A percentile compares a stretch with the other conserved stretches of the same genome.
phyloP scores from a whole-genome alignment of 169 alveolate genomes.

The Sarcocystis neurona region DNA sequence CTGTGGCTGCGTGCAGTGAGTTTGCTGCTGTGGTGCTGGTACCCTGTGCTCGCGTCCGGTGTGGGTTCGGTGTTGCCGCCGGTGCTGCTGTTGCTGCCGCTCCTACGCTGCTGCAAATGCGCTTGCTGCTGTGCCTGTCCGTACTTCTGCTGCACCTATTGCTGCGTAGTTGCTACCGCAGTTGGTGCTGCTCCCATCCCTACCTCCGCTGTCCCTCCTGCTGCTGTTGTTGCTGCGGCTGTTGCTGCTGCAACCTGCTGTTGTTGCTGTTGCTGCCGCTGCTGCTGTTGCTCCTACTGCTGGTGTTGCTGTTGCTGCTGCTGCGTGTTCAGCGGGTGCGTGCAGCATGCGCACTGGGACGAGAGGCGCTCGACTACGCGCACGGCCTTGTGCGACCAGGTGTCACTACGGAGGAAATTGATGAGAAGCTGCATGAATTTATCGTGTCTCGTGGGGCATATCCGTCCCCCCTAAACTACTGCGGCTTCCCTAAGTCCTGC shows the following conservation, averaged over 20 bases:
- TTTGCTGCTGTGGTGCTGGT: too few relatives aligned
- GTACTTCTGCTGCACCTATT: constrained; percentile 25
- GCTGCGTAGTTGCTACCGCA: background rate
- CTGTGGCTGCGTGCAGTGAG: too few relatives aligned
- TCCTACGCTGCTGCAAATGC: too few relatives aligned
- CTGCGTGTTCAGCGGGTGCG: constrained; percentile 74
- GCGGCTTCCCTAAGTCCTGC: constrained; percentile 94
- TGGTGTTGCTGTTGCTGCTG: background rate
- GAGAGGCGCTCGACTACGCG: constrained; percentile 94
- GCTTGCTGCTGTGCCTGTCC: too few relatives aligned
- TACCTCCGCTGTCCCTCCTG: background rate
- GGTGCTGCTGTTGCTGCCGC: too few relatives aligned
- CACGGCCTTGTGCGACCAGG: constrained; percentile 93
- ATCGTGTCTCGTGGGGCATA: constrained; percentile 92
- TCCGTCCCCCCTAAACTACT: constrained; percentile 98
- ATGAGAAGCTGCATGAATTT: constrained; percentile 91
- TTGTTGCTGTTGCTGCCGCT: background rate
- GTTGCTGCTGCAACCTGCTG: background rate
- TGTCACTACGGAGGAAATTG: constrained; percentile 96
- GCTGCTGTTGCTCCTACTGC: background rate
- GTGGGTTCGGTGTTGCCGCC: too few relatives aligned
- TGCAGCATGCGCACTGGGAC: constrained; percentile 88
- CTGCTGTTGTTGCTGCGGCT: too few relatives aligned
- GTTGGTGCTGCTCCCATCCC: background rate
- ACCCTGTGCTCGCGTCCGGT: too few relatives aligned